Percentiles rank a stretch among this genome's conserved stretches.
phyloP scores from a whole-genome alignment of 495 filamentous ascomycete genomes.

The Talaromyces wortmannii region DNA sequence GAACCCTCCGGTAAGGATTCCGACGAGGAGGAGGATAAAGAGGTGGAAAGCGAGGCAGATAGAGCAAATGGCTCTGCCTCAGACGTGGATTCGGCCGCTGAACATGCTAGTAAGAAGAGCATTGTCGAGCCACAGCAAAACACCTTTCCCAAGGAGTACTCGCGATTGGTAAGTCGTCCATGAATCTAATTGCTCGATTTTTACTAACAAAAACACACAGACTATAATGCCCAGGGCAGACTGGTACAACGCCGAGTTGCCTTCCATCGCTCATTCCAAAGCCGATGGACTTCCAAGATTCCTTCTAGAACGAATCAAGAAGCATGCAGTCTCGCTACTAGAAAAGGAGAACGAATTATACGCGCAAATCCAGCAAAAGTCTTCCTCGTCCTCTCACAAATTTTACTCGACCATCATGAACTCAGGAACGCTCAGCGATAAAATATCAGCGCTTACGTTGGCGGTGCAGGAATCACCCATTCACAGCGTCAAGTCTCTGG shows the following conservation, averaged over 20 bases:
- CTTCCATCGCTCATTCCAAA: conserved; percentile 42
- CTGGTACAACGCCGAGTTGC: conserved; percentile 70
- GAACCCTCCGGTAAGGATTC: too few species aligned
- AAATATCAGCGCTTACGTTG: conserved; percentile 88
- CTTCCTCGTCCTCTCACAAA: conserved; percentile 73
- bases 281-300: conserved; percentile 44
- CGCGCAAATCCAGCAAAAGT: conserved; percentile 38
- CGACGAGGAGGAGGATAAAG: conserved; percentile 22
- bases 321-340: conserved; percentile 66
- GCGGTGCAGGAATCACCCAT: conserved; percentile 92
- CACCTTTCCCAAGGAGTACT: conserved; percentile 27
- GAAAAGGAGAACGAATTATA: conserved; percentile 67
- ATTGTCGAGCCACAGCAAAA: not conserved
- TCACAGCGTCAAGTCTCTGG: conserved; percentile 83
- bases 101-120: not conserved
- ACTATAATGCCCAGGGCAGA: conserved; percentile 57
- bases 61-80: too few species aligned
- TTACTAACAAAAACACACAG: not conserved
- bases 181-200: not conserved
- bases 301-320: conserved; percentile 64
- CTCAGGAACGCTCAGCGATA: conserved; percentile 91
- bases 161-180: conserved; percentile 28
- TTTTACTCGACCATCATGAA: conserved; percentile 97
- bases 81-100: not conserved
- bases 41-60: conserved; percentile 10